Conservation (phyloP, 306 rosid species). For the Trifolium repens region DNA sequence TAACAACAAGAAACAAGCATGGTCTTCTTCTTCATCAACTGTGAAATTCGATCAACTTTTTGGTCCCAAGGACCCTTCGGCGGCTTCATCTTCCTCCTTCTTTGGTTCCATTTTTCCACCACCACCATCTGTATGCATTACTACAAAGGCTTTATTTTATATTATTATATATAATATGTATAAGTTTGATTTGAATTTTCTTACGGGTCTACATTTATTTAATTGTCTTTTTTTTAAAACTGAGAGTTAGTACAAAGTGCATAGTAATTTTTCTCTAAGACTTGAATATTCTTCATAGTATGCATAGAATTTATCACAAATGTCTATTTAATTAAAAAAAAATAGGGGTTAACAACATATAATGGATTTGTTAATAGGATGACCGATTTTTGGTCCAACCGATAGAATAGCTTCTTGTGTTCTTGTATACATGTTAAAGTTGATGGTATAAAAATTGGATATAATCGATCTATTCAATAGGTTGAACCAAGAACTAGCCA, state of each 20-base stretch:
- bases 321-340: no score
- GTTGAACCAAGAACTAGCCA: no score
- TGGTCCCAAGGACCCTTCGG: constrained; percentile 62
- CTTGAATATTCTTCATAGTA: not conserved
- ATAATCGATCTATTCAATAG: no score
- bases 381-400: no score
- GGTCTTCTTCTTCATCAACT: constrained; percentile 53
- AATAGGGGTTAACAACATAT: no score
- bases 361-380: no score
- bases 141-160: not conserved
- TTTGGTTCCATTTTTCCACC: constrained; percentile 79
- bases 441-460: no score
- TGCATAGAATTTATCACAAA: not conserved
- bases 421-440: no score
- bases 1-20: constrained; percentile 49
- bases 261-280: not conserved
- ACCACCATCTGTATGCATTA: constrained; percentile 61
- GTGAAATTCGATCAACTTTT: constrained; percentile 70
- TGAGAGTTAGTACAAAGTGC: not conserved
- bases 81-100: constrained; percentile 58
- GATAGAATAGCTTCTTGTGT: no score
- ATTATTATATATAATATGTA: not conserved
- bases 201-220: not conserved
- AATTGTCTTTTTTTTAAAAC: not conserved
- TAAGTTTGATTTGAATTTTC: not conserved